Percentiles rank a stretch among this genome's conserved stretches.
phyloP scores from a whole-genome alignment of 768 basidiomycete genomes.

The Leucocoprinus leucothites region DNA sequence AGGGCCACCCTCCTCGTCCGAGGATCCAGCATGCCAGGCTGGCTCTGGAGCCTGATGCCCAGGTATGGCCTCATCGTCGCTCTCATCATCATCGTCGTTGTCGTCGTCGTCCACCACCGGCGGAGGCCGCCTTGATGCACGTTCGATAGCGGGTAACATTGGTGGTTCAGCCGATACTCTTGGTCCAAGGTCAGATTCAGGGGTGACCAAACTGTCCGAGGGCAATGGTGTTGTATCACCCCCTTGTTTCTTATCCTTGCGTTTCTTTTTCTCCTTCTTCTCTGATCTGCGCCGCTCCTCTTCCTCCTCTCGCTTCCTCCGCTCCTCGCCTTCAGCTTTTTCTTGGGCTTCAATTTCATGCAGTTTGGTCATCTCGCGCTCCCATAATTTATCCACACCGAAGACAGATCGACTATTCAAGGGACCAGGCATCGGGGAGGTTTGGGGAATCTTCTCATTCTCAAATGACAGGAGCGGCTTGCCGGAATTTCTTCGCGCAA shows the following conservation, averaged over 20 bases:
- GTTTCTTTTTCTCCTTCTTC: constrained; percentile 49
- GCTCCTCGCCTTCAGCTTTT: constrained; percentile 51
- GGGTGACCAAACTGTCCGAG: background rate
- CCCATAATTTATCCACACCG: constrained; percentile 92
- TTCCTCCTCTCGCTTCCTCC: constrained; percentile 41
- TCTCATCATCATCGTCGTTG: constrained; percentile 51
- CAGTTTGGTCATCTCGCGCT: constrained; percentile 80
- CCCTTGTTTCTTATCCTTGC: constrained; percentile 31
- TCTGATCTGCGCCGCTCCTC: constrained; percentile 42
- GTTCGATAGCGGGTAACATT: constrained; percentile 41
- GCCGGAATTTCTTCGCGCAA: constrained; percentile 50
- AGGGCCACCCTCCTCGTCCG: constrained; percentile 64
- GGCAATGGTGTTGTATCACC: constrained; percentile 8
- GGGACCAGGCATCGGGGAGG: constrained; percentile 23
- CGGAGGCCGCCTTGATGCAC: constrained; percentile 33
- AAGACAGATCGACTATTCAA: constrained; percentile 74
- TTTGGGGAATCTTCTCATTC: constrained; percentile 37
- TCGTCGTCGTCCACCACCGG: constrained; percentile 41
- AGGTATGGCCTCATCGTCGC: constrained; percentile 27
- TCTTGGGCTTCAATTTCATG: constrained; percentile 74
- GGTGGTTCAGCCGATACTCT: constrained; percentile 38
- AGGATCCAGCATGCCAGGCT: constrained; percentile 52
- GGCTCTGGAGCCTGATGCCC: constrained; percentile 15
- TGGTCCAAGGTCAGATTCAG: constrained; percentile 21
- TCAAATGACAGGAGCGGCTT: constrained; percentile 69